Conservation (phyloP, 2,329 filamentous ascomycete species). For the Samsoniella hepiali region DNA sequence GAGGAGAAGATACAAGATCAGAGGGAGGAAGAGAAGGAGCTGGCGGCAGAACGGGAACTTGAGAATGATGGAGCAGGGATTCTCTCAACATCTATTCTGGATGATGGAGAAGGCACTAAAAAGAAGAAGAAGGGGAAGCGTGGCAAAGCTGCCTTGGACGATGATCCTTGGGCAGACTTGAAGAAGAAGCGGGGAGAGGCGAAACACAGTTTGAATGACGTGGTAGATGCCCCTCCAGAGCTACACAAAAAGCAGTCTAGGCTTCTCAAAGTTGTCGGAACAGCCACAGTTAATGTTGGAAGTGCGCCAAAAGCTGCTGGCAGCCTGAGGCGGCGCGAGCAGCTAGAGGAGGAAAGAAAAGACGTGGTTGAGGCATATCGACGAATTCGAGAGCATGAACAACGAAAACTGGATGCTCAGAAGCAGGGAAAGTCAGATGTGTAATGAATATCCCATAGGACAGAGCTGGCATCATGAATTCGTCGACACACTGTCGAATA, state of each 20-base stretch:
- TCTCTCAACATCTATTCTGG: constrained; percentile 45
- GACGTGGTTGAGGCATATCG: constrained; percentile 39
- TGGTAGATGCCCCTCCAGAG: constrained; percentile 73
- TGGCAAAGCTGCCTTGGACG: constrained; percentile 53
- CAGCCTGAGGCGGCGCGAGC: constrained; percentile 39
- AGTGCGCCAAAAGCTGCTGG: constrained; percentile 39
- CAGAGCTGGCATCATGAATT: background rate
- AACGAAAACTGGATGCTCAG: constrained; percentile 30
- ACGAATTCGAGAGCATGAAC: constrained; percentile 37
- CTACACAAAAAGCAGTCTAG: constrained; percentile 50
- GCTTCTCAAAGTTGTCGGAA: constrained; percentile 33
- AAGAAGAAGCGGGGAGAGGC: constrained; percentile 61
- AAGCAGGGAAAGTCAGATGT: background rate
- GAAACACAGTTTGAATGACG: constrained; percentile 45
- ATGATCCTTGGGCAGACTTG: constrained; percentile 74
- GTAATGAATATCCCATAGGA: background rate
- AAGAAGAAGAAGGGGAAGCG: constrained; percentile 40
- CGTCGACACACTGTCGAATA: background rate
- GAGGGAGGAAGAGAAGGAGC: constrained; percentile 62
- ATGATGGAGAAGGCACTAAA: constrained; percentile 35
- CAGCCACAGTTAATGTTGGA: constrained; percentile 34
- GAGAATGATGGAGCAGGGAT: constrained; percentile 53
- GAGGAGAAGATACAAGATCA: constrained; percentile 61
- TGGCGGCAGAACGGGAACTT: constrained; percentile 60
- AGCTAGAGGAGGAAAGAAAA: constrained; percentile 35